phyloP scores from a whole-genome alignment of 2,329 filamentous ascomycete genomes.

The Magnaporthiopsis incrustans region DNA sequence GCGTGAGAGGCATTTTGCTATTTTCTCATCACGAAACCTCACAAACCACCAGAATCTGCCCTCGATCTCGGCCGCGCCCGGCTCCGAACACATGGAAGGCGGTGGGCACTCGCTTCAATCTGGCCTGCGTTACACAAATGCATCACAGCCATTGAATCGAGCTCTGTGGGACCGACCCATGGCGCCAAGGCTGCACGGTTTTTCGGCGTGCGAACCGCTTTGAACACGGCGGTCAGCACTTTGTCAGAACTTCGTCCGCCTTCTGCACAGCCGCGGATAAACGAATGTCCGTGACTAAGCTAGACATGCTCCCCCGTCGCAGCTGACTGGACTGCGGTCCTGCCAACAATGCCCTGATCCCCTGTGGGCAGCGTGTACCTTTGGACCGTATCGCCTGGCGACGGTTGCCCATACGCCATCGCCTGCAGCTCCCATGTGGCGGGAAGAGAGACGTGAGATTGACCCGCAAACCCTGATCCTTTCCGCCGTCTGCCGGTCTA shows the following conservation, averaged over 20 bases:
- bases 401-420: background rate
- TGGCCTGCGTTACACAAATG: too few species aligned
- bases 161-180: background rate
- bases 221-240: background rate
- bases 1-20: too few species aligned
- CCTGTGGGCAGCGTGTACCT: background rate
- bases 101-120: too few species aligned
- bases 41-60: too few species aligned
- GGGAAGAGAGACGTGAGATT: background rate
- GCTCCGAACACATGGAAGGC: too few species aligned
- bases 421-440: background rate
- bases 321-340: too few species aligned
- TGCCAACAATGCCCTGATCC: too few species aligned
- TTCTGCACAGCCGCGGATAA: background rate
- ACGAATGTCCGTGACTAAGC: background rate
- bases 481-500: background rate
- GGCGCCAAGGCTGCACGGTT: background rate
- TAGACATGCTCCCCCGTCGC: background rate
- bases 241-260: background rate
- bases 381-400: background rate
- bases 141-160: too few species aligned
- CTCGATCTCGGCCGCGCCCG: too few species aligned
- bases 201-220: background rate
- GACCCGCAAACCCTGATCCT: background rate
- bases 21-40: background rate